Percentiles rank a stretch among this genome's conserved stretches.
Evolutionary conservation across 2,329 filamentous ascomycete genomes (phyloP).

Genomic region (Colletotrichum camelliae): DNA sequence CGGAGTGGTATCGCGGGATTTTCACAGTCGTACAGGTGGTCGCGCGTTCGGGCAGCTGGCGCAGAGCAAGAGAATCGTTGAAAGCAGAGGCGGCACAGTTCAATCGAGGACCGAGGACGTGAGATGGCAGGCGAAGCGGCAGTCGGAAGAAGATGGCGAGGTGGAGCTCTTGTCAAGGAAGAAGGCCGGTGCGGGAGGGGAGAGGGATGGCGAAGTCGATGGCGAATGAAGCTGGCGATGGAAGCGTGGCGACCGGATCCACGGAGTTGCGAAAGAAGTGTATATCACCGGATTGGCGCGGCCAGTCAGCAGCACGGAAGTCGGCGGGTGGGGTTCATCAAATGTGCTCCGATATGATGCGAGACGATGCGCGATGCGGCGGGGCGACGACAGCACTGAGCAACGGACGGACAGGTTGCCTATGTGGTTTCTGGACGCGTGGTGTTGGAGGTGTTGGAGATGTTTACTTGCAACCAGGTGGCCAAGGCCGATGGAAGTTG

Average conservation of each 20-base stretch:
- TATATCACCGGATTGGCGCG: not conserved
- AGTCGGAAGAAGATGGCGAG: not conserved
- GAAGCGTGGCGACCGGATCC: conserved; percentile 7
- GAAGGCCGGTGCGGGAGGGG: not conserved
- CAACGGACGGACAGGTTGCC: not conserved
- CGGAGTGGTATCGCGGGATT: not conserved
- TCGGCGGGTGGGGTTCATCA: not conserved
- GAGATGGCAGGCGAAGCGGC: not conserved
- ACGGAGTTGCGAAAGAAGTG: not conserved
- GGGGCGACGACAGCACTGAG: not conserved
- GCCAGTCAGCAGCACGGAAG: conserved; percentile 2
- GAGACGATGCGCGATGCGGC: not conserved
- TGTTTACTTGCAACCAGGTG: not conserved
- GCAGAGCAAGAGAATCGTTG: not conserved
- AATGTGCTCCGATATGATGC: not conserved
- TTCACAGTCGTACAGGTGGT: not conserved
- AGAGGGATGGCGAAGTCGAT: not conserved
- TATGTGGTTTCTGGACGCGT: not conserved
- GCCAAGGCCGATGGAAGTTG: not conserved
- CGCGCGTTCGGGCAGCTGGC: not conserved
- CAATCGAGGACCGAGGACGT: not conserved
- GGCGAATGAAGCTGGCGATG: not conserved
- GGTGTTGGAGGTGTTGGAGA: not conserved
- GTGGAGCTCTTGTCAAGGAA: not conserved
- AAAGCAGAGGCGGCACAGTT: not conserved